Percentiles rank a stretch among this genome's conserved stretches.
phyloP scores from a whole-genome alignment of 495 filamentous ascomycete genomes.

The Aspergillus ostianus region DNA sequence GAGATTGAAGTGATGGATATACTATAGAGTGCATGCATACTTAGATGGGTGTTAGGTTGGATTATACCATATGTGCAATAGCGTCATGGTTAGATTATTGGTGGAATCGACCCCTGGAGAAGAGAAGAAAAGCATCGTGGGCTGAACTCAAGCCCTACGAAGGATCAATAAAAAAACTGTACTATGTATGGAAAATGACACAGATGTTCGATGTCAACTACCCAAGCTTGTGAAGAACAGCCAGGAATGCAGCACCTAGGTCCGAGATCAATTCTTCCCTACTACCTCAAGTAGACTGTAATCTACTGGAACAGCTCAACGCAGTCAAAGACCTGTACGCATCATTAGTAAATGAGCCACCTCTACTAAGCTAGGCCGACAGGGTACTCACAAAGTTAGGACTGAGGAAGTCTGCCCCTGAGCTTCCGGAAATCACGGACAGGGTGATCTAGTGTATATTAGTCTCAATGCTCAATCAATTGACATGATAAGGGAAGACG shows the following conservation, averaged over 20 bases:
- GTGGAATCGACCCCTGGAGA: no score
- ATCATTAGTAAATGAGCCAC: background rate
- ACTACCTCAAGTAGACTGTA: background rate
- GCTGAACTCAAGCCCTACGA: no score
- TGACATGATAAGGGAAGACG: background rate
- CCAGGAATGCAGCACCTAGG: background rate
- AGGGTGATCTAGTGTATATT: constrained; percentile 49
- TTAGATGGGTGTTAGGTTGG: no score
- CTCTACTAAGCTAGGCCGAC: background rate
- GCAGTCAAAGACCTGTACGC: constrained; percentile 52
- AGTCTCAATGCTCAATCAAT: background rate
- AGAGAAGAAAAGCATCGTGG: no score
- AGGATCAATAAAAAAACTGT: no score
- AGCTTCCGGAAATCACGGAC: constrained; percentile 56
- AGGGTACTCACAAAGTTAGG: constrained; percentile 59
- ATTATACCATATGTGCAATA: no score
- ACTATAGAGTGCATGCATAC: no score
- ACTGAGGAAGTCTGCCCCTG: constrained; percentile 50
- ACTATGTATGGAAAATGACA: no score
- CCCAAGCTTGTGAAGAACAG: background rate
- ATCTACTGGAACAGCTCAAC: constrained; percentile 50
- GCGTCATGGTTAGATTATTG: no score
- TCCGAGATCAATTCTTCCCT: background rate
- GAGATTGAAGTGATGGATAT: constrained; percentile 9
- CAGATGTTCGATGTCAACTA: no score